Evolutionary conservation across 352 stramenopile species (phyloP), one percentile per base, ranked within the genome.

Genomic region (Phytophthora cactorum): DNA sequence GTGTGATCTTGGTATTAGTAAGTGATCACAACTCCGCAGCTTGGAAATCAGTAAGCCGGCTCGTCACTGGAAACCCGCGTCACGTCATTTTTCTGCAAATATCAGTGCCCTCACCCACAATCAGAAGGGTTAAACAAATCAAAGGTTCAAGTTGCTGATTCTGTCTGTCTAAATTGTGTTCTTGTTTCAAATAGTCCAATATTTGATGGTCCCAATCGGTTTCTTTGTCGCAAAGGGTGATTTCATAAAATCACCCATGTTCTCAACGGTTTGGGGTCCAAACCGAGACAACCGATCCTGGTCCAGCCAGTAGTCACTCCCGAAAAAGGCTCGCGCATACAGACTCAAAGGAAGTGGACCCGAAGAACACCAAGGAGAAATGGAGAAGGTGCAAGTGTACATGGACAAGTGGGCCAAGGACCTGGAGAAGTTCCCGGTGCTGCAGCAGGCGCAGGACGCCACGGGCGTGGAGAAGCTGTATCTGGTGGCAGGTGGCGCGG

Each of bases 381-480:
- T 95, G 83, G 87, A 95, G 39, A 92, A 90, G 60, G 72, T 92
- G 60, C 84, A 93, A 74, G 84, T 90, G 67, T 82, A 91, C 75
- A 75, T 91, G 77, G 84, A 92, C 79, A 95, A 95, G 77, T 91
- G 81, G 83, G 88, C 86, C 36, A 92, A 92, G 70, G 86, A 93
- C 71, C 75, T 95, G 49, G 88, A 95, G 54, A 93, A 91, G 76
- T 86, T 90, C 58, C 79, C 80, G 22, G 55, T 91, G n/a, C 71
- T 95, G 44, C 82, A 93, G 70, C 81, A 86, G 66, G 80, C 86
- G 53, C 85, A 96, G 68, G 87, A 91, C 22, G 78, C 85, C 31
- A 95, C 89, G 36, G 89, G 89, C 68, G 80, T 96, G 31, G 87
- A 96, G 65, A 97, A 97, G 71, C 72, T 96, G 66, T 97, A 96